Base-by-base conservation (phyloP, 148 eudicot genomes). In the Euryodendron excelsum region DNA sequence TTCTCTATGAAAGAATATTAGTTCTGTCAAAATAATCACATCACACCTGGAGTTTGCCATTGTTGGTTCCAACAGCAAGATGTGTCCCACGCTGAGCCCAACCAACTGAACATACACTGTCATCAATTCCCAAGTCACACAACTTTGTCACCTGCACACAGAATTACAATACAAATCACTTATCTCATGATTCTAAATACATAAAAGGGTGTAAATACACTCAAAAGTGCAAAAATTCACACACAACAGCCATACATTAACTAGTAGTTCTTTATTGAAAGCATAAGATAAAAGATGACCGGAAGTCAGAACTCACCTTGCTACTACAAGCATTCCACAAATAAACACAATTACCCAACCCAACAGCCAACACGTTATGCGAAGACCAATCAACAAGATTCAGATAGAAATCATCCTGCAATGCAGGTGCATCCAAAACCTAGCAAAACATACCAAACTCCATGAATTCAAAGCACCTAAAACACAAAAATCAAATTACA, bases 311-410 rank as follows among this genome's bases (percentile, higher is more conserved):
- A 8, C 76, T 71, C 72, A 94, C 98, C 97, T 94, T 92, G 84
- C 98, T 94, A 84, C 95, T 94, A 71, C 87, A 87, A 78, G 98
- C 98, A 86, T 94, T 93, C 98, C 98, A 94, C 52, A 94, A 74
- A 80, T 94, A 94, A 59, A 94, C 98, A 55, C 93, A 89, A 74
- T 87, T 92, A 1, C 92, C 94, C 83, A 94, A 84, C 68, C 98
- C 98, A 47, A 94, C 98, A 39, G 98, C 87, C 80, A 94, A 87
- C 4, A 94, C 90, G 82, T 94, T 91, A 59, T 86, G 83, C 1
- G 98, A 83, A 59, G 98, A 94, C 98, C 98, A 94, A 72, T 94
- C 98, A 28, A 94, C 95, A 81, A 94, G 93, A 77, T 92, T 94
- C 79, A 92, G 84, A 75, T 94, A 92, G 80, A 94, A 94, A 90